Conservation (phyloP, 805 yeast genomes). For the Hanseniaspora thailandica region DNA sequence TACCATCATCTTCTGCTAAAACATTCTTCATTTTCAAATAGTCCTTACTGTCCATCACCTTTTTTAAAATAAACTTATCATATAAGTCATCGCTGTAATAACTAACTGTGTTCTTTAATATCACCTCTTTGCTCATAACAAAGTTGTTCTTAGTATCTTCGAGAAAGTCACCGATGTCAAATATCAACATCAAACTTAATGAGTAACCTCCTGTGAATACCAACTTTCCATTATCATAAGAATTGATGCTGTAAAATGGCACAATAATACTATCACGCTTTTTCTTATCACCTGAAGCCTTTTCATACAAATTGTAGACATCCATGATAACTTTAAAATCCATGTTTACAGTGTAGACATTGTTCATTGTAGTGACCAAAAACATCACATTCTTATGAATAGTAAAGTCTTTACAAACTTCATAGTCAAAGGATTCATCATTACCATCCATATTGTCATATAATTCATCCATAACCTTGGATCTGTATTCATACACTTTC, state of each 20-base stretch:
- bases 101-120: background rate
- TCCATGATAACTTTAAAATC: background rate
- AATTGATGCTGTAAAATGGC: background rate
- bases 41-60: background rate
- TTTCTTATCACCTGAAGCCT: background rate
- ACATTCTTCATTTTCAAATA: background rate
- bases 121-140: background rate
- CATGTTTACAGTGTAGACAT: conserved; percentile 4
- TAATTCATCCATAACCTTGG: background rate
- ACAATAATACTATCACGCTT: background rate
- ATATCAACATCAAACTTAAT: background rate
- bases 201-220: conserved; percentile 11
- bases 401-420: conserved; percentile 2
- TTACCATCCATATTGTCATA: background rate
- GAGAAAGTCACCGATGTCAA: background rate
- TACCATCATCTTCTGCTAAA: background rate
- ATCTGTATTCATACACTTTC: background rate
- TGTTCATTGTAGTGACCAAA: background rate
- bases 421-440: background rate
- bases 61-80: conserved; percentile 12
- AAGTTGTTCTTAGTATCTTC: background rate
- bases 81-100: conserved; percentile 8
- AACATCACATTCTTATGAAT: background rate
- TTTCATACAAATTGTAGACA: conserved; percentile 5
- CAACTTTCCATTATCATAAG: background rate